Percentiles rank a stretch among this genome's conserved stretches.
Evolutionary conservation across 225 moss, liverwort and hornwort genomes (phyloP).

Genomic region (Anthoceros angustus): DNA sequence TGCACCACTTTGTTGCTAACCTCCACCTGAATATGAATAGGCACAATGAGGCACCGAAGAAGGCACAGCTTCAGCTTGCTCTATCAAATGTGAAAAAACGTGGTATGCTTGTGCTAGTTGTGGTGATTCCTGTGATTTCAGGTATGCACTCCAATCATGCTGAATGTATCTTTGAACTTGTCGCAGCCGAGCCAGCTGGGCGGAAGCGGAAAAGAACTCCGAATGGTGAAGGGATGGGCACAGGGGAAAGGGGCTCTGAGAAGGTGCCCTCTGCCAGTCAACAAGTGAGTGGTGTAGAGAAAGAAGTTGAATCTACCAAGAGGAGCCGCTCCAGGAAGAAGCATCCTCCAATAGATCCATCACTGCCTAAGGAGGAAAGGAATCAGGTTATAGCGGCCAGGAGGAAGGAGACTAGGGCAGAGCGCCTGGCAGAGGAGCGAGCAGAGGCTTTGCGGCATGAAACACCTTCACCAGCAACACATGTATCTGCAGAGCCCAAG

Average conservation of each 20-base stretch:
- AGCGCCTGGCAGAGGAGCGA: constrained; percentile 13
- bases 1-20: neutral
- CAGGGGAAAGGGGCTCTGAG: constrained; percentile 16
- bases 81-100: constrained; percentile 64
- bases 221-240: constrained; percentile 31
- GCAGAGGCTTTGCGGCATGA: constrained; percentile 2
- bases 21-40: neutral
- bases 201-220: constrained; percentile 60
- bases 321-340: constrained; percentile 19
- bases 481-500: neutral
- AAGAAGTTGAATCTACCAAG: constrained; percentile 23
- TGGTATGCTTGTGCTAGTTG: constrained; percentile 30
- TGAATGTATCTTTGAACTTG: neutral
- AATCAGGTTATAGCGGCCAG: constrained; percentile 37
- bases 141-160: neutral
- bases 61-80: constrained; percentile 53
- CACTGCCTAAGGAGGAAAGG: constrained; percentile 39
- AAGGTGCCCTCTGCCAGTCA: constrained; percentile 10
- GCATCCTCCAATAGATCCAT: constrained; percentile 34
- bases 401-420: constrained; percentile 37
- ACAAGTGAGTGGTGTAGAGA: constrained; percentile 4
- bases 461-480: neutral
- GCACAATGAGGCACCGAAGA: constrained; percentile 37
- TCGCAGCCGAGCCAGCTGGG: constrained; percentile 25
- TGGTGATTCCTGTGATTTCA: neutral